phyloP scores from a whole-genome alignment of 1,139 yeast genomes.

The Hansenula anomala region DNA sequence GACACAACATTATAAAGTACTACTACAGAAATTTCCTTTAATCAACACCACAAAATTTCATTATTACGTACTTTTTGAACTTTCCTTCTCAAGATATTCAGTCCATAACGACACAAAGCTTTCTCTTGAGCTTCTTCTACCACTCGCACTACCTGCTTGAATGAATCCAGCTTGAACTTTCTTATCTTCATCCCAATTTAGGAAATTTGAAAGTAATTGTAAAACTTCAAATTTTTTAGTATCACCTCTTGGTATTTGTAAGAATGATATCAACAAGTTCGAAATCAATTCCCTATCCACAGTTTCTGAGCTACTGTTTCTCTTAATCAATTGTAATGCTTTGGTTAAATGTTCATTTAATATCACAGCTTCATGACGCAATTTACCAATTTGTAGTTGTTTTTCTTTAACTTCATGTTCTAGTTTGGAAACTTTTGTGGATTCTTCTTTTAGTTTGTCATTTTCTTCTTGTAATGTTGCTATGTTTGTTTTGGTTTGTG shows the following conservation, averaged over 20 bases:
- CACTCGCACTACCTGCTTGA: constrained; percentile 28
- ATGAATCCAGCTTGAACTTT: constrained; percentile 78
- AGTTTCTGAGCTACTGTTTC: constrained; percentile 64
- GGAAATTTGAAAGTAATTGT: constrained; percentile 72
- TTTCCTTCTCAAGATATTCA: constrained; percentile 79
- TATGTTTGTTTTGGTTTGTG: constrained; percentile 15
- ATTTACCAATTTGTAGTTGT: constrained; percentile 77
- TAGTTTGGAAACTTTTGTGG: constrained; percentile 23
- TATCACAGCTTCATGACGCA: constrained; percentile 94
- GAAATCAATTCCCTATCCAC: constrained; percentile 88
- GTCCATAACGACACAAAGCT: constrained; percentile 88
- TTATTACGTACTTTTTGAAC: constrained; percentile 25
- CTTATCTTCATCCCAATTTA: constrained; percentile 86
- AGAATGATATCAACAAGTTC: constrained; percentile 77
- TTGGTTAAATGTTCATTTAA: constrained; percentile 91
- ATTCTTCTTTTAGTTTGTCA: constrained; percentile 8
- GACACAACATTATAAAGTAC: too few species aligned
- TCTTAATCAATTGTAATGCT: constrained; percentile 77
- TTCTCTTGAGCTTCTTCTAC: constrained; percentile 38
- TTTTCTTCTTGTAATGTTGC: constrained; percentile 11
- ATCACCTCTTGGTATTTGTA: constrained; percentile 88
- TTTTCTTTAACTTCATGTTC: constrained; percentile 65
- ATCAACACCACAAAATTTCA: too few species aligned
- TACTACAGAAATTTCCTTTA: too few species aligned
- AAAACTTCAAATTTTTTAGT: constrained; percentile 91